Conservation (phyloP, 2,329 filamentous ascomycete genomes). For the Dryadomyces quercus-mongolicae region DNA sequence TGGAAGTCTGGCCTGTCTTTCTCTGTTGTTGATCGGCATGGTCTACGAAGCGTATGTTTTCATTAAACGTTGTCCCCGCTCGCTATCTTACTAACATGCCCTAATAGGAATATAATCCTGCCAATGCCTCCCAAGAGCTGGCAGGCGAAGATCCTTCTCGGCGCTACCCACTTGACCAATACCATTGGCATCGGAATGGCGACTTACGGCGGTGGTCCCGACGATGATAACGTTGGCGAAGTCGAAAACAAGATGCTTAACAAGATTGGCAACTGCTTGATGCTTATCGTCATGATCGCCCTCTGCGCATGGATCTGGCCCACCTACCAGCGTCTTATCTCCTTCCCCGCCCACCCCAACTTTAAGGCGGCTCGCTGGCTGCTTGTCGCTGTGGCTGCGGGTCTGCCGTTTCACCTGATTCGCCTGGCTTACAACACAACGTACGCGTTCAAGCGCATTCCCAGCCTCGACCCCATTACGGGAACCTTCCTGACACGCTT, state of each 20-base stretch:
- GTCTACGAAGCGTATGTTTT: slow-evolving; percentile 17
- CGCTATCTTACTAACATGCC: background rate
- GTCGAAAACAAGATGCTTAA: slow-evolving; percentile 10
- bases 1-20: slow-evolving; percentile 16
- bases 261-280: slow-evolving; percentile 13
- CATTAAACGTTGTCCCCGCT: background rate
- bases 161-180: slow-evolving; percentile 14
- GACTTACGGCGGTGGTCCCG: slow-evolving; percentile 12
- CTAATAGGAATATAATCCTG: slow-evolving; percentile 11
- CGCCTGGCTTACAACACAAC: slow-evolving; percentile 14
- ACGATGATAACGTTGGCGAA: slow-evolving; percentile 6
- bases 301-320: slow-evolving; percentile 14
- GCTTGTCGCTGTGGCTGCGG: slow-evolving; percentile 4
- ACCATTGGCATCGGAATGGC: slow-evolving; percentile 12
- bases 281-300: slow-evolving; percentile 13
- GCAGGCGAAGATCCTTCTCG: slow-evolving; percentile 14
- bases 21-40: slow-evolving; percentile 15
- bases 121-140: slow-evolving; percentile 9
- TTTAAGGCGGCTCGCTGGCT: slow-evolving; percentile 10
- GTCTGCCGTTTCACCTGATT: slow-evolving; percentile 14
- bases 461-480: slow-evolving; percentile 13
- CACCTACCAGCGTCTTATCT: slow-evolving; percentile 8
- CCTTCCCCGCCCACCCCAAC: slow-evolving; percentile 9
- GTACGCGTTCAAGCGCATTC: slow-evolving; percentile 12
- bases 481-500: slow-evolving; percentile 14